Percentiles rank a stretch among this genome's conserved stretches.
phyloP scores from a whole-genome alignment of 2,329 filamentous ascomycete species.

The Pseudovirgaria hyperparasitica region DNA sequence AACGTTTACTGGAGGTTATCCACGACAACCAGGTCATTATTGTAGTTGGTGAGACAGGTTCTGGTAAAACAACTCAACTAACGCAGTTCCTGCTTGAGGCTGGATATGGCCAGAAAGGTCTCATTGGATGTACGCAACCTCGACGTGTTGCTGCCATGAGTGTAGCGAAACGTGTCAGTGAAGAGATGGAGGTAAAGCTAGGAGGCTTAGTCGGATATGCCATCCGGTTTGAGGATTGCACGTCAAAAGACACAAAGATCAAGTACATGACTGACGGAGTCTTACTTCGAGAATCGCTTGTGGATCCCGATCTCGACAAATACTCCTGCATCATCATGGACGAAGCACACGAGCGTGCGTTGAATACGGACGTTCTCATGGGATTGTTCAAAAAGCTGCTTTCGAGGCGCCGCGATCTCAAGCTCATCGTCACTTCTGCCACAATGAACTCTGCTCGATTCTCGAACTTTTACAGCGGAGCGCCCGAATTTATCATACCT shows the following conservation, averaged over 20 bases:
- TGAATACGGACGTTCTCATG: constrained; percentile 97
- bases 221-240: constrained; percentile 97
- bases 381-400: constrained; percentile 96
- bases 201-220: constrained; percentile 87
- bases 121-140: constrained; percentile 95
- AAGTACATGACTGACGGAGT: constrained; percentile 99
- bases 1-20: constrained; percentile 83
- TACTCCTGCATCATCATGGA: constrained; percentile 99
- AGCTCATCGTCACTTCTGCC: constrained; percentile 93
- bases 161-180: constrained; percentile 92
- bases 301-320: constrained; percentile 82
- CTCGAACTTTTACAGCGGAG: constrained; percentile 88
- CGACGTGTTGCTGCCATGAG: constrained; percentile 97
- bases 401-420: constrained; percentile 76
- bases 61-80: constrained; percentile 92
- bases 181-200: constrained; percentile 93
- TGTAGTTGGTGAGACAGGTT: constrained; percentile 93
- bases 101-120: constrained; percentile 72
- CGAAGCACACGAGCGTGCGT: constrained; percentile 88
- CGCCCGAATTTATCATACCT: constrained; percentile 92
- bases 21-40: constrained; percentile 95
- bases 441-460: constrained; percentile 98
- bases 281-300: constrained; percentile 80
- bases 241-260: constrained; percentile 86
- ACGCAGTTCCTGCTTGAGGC: constrained; percentile 96